Evolutionary conservation across 2,329 filamentous ascomycete genomes (phyloP).

Genomic region (Xylaria polymorpha): DNA sequence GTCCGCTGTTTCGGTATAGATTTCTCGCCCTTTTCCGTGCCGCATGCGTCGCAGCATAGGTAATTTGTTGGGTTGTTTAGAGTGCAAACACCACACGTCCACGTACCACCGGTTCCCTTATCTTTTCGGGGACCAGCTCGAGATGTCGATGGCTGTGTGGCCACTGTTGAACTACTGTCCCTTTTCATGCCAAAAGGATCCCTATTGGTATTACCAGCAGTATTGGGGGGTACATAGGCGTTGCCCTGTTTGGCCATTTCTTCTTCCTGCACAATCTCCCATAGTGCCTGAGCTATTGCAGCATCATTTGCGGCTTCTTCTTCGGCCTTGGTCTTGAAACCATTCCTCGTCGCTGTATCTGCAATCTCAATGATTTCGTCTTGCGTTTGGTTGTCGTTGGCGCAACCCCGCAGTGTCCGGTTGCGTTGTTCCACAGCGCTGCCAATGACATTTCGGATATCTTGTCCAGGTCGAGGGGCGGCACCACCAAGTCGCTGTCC

Average conservation of each 20-base stretch:
- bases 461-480: slow-evolving; percentile 63
- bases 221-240: slow-evolving; percentile 62
- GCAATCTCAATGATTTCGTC: slow-evolving; percentile 73
- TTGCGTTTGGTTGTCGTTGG: slow-evolving; percentile 74
- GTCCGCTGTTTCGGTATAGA: slow-evolving; percentile 41
- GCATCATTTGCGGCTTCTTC: slow-evolving; percentile 90
- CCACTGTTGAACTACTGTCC: slow-evolving; percentile 60
- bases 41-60: slow-evolving; percentile 68
- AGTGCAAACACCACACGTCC: slow-evolving; percentile 68
- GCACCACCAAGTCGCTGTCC: slow-evolving; percentile 79
- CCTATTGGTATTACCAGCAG: slow-evolving; percentile 40
- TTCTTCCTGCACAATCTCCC: slow-evolving; percentile 88
- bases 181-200: slow-evolving; percentile 44
- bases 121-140: slow-evolving; percentile 23
- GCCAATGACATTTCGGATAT: slow-evolving; percentile 78
- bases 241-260: slow-evolving; percentile 67
- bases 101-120: slow-evolving; percentile 48
- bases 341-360: slow-evolving; percentile 73
- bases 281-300: slow-evolving; percentile 86
- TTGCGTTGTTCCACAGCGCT: slow-evolving; percentile 77
- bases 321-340: slow-evolving; percentile 85
- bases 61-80: slow-evolving; percentile 64
- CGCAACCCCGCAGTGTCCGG: slow-evolving; percentile 78
- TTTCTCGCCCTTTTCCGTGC: slow-evolving; percentile 54
- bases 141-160: slow-evolving; percentile 35